phyloP scores from a whole-genome alignment of 495 filamentous ascomycete species.

The Penicillium bialowiezense region DNA sequence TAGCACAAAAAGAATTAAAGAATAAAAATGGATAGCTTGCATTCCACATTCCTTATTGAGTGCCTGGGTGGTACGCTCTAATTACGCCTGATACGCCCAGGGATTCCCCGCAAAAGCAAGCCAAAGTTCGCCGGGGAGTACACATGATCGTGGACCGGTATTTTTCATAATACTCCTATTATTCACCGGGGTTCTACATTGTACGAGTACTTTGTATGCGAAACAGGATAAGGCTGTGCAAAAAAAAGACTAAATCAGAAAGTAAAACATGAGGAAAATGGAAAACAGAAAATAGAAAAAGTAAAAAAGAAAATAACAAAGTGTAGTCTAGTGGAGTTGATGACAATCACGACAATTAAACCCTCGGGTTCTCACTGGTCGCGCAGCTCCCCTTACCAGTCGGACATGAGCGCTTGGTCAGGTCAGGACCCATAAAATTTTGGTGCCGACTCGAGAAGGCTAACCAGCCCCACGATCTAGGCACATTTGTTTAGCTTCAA shows the following conservation, averaged over 20 bases:
- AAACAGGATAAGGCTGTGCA: constrained; percentile 9
- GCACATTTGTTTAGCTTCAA: constrained; percentile 18
- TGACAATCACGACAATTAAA: background rate
- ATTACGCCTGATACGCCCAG: constrained; percentile 28
- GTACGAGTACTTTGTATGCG: too few species aligned
- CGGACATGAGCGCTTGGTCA: background rate
- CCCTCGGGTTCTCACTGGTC: background rate
- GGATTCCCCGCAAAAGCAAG: constrained; percentile 32
- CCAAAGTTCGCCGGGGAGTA: constrained; percentile 9
- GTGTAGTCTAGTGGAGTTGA: too few species aligned
- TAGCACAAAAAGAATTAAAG: constrained; percentile 2
- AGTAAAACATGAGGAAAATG: too few species aligned
- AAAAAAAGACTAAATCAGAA: background rate
- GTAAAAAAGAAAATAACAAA: too few species aligned
- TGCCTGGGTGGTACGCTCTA: constrained; percentile 11
- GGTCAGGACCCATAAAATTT: background rate
- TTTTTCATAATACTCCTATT: background rate
- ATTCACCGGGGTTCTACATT: background rate
- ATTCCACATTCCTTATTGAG: constrained; percentile 28
- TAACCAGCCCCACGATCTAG: constrained; percentile 17
- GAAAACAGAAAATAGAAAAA: too few species aligned
- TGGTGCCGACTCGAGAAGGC: background rate
- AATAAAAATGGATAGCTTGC: constrained; percentile 17
- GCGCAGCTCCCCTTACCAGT: background rate
- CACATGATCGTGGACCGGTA: constrained; percentile 6